A percentile compares a stretch with the other conserved stretches of the same genome.
Evolutionary conservation across 768 basidiomycete genomes (phyloP).

Genomic region (Tulasnella sp.): DNA sequence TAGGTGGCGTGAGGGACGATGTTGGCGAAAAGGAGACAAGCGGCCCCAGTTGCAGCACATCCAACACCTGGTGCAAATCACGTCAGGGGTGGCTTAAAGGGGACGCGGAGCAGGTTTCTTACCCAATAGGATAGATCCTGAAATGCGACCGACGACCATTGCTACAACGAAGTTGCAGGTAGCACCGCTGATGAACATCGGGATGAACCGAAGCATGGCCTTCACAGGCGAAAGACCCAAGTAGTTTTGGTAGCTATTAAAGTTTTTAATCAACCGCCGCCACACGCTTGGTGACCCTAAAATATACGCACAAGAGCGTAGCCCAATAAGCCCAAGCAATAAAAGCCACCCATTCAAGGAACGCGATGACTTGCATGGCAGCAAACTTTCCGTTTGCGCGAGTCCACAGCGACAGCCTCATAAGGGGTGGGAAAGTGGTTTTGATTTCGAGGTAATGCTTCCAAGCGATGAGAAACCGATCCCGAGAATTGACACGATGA

Average conservation of each 20-base stretch:
- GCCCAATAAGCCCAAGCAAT: constrained; percentile 50
- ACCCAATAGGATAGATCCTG: constrained; percentile 59
- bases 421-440: constrained; percentile 50
- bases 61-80: constrained; percentile 46
- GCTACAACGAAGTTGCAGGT: constrained; percentile 65
- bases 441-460: constrained; percentile 55
- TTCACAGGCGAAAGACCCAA: constrained; percentile 51
- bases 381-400: constrained; percentile 61
- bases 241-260: constrained; percentile 64
- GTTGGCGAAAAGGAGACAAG: constrained; percentile 64
- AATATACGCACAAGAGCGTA: constrained; percentile 38
- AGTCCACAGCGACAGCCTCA: constrained; percentile 60
- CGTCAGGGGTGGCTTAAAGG: not conserved
- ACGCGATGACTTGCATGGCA: constrained; percentile 59
- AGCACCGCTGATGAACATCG: constrained; percentile 65
- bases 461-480: constrained; percentile 56
- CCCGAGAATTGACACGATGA: constrained; percentile 59
- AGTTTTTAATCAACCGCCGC: not conserved
- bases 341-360: constrained; percentile 51
- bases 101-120: constrained; percentile 30
- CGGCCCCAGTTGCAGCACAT: constrained; percentile 54
- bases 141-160: constrained; percentile 52
- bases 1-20: constrained; percentile 56
- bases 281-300: not conserved
- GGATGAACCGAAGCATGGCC: constrained; percentile 63